These are phyloP conservation scores for Macroventuria anomochaeta DNA, from an alignment of 2,329 filamentous ascomycete species.

Conservation along the genomic window DNA sequence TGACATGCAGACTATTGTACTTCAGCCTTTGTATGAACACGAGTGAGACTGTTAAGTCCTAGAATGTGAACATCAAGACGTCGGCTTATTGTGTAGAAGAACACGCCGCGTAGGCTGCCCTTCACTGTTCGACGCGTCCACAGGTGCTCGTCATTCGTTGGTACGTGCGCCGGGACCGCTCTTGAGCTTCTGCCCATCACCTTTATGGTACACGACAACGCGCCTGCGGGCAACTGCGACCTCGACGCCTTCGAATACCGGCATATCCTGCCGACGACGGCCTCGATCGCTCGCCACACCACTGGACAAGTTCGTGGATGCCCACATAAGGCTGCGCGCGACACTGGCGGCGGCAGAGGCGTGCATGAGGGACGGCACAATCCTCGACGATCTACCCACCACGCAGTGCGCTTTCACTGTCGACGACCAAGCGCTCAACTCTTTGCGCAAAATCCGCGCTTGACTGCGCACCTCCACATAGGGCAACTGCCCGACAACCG, in stretches of 20 bases:
- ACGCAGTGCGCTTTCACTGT: slow-evolving; percentile 24
- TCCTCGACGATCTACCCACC: slow-evolving; percentile 22
- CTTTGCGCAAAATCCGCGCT: background rate
- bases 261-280: background rate
- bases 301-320: background rate
- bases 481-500: background rate
- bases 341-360: slow-evolving; percentile 17
- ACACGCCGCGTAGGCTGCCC: too few species aligned
- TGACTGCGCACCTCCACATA: background rate
- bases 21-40: too few species aligned
- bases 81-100: too few species aligned
- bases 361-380: slow-evolving; percentile 33
- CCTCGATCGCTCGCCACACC: background rate
- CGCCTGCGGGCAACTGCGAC: slow-evolving; percentile 21
- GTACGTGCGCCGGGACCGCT: background rate
- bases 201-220: slow-evolving; percentile 17
- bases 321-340: background rate
- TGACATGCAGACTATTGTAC: too few species aligned
- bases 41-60: too few species aligned
- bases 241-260: background rate
- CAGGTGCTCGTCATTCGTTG: slow-evolving; percentile 1
- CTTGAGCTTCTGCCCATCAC: slow-evolving; percentile 13
- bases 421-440: slow-evolving; percentile 2
- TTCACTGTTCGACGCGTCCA: too few species aligned
- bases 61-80: too few species aligned